Evolutionary conservation across 1,284 basidiomycete species (phyloP).

Genomic region (Tilletiaria anomala): DNA sequence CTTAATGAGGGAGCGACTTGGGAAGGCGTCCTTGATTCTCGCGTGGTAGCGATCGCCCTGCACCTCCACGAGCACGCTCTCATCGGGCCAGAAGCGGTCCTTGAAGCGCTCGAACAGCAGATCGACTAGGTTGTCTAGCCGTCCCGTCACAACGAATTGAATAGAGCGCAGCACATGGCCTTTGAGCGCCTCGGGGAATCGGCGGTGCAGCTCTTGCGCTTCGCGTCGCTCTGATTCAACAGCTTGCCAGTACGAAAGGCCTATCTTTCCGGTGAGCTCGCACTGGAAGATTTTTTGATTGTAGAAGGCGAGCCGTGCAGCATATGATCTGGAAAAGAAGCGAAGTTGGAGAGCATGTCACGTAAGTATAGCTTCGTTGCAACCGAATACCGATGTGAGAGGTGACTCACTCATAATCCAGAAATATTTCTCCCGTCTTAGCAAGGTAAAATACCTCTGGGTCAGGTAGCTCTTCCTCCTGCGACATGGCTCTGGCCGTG

Average conservation of each 20-base stretch:
- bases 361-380: constrained; percentile 8
- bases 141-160: background rate
- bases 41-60: constrained; percentile 52
- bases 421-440: constrained; percentile 34
- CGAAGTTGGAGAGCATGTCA: constrained; percentile 1
- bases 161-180: constrained; percentile 55
- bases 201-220: constrained; percentile 66
- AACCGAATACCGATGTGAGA: background rate
- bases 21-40: constrained; percentile 57
- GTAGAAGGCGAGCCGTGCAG: constrained; percentile 82
- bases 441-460: constrained; percentile 36
- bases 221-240: constrained; percentile 78
- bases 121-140: constrained; percentile 56
- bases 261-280: constrained; percentile 84
- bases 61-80: constrained; percentile 43
- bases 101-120: constrained; percentile 87
- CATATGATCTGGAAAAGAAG: constrained; percentile 55
- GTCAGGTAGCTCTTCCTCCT: too few relatives aligned
- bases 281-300: constrained; percentile 82
- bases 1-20: constrained; percentile 48
- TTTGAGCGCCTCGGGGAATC: constrained; percentile 85
- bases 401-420: constrained; percentile 29
- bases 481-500: too few relatives aligned
- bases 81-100: constrained; percentile 77
- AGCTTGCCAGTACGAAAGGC: constrained; percentile 85